A percentile compares a stretch with the other conserved stretches of the same genome.
Conservation (phyloP, 345 rosid genomes). For the Xanthoceras sorbifolium region DNA sequence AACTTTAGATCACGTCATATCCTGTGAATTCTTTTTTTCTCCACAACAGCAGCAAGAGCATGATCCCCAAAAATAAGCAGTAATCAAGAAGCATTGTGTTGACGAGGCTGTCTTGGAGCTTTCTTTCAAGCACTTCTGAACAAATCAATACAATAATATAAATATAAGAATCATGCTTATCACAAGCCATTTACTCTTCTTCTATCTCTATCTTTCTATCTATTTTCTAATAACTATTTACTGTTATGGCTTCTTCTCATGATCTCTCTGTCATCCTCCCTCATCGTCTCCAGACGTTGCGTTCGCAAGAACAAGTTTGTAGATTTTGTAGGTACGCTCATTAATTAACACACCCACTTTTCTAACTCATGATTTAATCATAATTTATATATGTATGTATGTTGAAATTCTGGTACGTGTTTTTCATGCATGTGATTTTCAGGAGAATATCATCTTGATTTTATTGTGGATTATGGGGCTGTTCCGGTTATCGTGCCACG, state of each 20-base stretch:
- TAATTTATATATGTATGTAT: too few relatives aligned
- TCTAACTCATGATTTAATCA: not conserved
- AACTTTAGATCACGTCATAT: not conserved
- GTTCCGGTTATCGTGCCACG: constrained; percentile 86
- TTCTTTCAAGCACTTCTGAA: constrained; percentile 66
- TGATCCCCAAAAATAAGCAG: not conserved
- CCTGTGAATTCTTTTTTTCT: too few relatives aligned
- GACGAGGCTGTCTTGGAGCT: constrained; percentile 53
- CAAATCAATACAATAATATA: constrained; percentile 51
- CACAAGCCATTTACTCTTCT: not conserved
- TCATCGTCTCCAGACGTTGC: constrained; percentile 79
- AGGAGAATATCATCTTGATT: constrained; percentile 96
- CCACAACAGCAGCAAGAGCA: not conserved
- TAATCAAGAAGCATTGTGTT: not conserved
- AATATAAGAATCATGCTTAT: not conserved
- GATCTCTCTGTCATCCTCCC: constrained; percentile 75
- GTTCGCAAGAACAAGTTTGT: constrained; percentile 90
- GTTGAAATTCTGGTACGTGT: not conserved
- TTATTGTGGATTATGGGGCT: constrained; percentile 73
- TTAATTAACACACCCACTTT: not conserved
- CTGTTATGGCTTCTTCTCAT: constrained; percentile 36
- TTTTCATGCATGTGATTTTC: constrained; percentile 12
- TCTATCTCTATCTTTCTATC: not conserved
- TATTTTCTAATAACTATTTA: not conserved
- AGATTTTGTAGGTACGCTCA: constrained; percentile 71